Conservation (phyloP, 306 rosid genomes). For the Vicia faba region DNA sequence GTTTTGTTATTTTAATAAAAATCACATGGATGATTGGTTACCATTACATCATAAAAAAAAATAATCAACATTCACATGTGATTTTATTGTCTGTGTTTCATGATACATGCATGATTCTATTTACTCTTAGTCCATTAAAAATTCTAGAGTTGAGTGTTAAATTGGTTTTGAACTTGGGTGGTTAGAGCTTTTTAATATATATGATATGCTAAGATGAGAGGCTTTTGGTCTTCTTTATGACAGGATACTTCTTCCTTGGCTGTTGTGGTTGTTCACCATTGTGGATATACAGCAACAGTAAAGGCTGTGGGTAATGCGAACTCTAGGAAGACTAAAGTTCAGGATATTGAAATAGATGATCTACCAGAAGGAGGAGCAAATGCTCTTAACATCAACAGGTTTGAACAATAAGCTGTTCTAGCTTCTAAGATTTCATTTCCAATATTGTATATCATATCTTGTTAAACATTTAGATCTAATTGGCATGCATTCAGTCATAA, state of each 20-base stretch:
- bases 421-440: too few relatives aligned
- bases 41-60: too few relatives aligned
- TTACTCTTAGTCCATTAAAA: not conserved
- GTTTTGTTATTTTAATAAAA: too few relatives aligned
- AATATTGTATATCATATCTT: not conserved
- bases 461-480: not conserved
- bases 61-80: too few relatives aligned
- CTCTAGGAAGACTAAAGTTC: slow-evolving; percentile 53
- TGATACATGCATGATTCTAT: not conserved
- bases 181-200: not conserved
- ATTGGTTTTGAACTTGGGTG: not conserved
- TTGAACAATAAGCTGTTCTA: slow-evolving; percentile 36
- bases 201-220: not conserved
- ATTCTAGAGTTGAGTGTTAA: not conserved
- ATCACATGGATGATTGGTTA: too few relatives aligned
- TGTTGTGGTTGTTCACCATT: slow-evolving; percentile 65
- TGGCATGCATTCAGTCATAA: not conserved
- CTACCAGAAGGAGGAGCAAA: slow-evolving; percentile 94
- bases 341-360: slow-evolving; percentile 71
- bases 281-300: slow-evolving; percentile 86
- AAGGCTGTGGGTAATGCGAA: slow-evolving; percentile 68
- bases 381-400: slow-evolving; percentile 91
- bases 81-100: too few relatives aligned
- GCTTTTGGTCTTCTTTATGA: slow-evolving; percentile 26
- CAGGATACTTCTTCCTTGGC: slow-evolving; percentile 85